These are phyloP conservation scores for Pisolithus tinctorius DNA, from an alignment of 768 basidiomycete species.

Conservation along the genomic window DNA sequence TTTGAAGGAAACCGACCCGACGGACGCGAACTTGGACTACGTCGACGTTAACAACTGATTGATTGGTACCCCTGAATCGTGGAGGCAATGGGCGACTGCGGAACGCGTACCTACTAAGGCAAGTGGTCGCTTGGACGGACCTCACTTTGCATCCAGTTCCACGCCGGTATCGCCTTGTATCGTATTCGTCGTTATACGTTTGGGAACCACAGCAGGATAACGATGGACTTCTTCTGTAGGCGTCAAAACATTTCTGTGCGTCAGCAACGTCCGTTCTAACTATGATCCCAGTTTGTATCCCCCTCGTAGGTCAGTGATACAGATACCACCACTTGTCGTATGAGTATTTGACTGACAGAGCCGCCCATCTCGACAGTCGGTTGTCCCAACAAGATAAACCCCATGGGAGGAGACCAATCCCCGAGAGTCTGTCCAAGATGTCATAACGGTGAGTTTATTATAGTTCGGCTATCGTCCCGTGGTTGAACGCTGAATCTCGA, in stretches of 20 bases:
- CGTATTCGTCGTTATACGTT: too few species aligned
- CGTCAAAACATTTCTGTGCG: too few species aligned
- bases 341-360: slow-evolving; percentile 6
- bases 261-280: slow-evolving; percentile 13
- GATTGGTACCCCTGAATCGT: too few species aligned
- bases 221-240: slow-evolving; percentile 24
- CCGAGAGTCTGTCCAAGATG: slow-evolving; percentile 64
- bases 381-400: slow-evolving; percentile 52
- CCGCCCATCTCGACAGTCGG: slow-evolving; percentile 43
- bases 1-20: too few species aligned
- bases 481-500: neutral
- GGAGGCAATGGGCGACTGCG: too few species aligned
- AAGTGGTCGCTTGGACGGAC: too few species aligned
- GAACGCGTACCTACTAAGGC: too few species aligned
- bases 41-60: too few species aligned
- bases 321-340: slow-evolving; percentile 1
- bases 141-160: too few species aligned
- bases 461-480: neutral
- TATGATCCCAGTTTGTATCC: slow-evolving; percentile 40
- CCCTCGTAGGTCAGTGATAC: slow-evolving; percentile 39
- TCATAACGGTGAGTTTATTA: slow-evolving; percentile 51
- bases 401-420: slow-evolving; percentile 41
- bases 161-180: too few species aligned
- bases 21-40: too few species aligned
- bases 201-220: too few species aligned